phyloP scores from a whole-genome alignment of 2,329 filamentous ascomycete species.

The Penicillium expansum region DNA sequence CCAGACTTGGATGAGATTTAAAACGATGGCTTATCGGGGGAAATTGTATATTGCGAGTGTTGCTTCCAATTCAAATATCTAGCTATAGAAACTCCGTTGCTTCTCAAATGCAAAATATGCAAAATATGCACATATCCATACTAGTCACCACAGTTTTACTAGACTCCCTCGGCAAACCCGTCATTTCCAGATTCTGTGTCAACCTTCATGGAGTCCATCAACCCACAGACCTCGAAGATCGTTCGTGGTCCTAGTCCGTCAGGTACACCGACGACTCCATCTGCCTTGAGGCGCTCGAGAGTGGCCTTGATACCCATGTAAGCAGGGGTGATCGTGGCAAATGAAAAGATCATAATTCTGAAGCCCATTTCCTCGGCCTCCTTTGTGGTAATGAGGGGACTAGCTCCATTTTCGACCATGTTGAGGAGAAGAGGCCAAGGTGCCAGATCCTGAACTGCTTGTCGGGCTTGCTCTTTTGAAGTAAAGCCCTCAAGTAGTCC shows the following conservation, averaged over 20 bases:
- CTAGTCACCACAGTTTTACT: background rate
- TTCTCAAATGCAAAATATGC: background rate
- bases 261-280: slow-evolving; percentile 35
- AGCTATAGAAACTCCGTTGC: background rate
- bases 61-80: background rate
- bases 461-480: slow-evolving; percentile 35
- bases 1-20: background rate
- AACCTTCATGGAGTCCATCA: slow-evolving; percentile 41
- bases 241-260: slow-evolving; percentile 34
- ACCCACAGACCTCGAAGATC: slow-evolving; percentile 42
- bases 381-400: slow-evolving; percentile 37
- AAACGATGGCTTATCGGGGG: no score
- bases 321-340: slow-evolving; percentile 37
- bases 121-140: background rate
- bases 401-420: slow-evolving; percentile 45
- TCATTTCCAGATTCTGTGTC: slow-evolving; percentile 39
- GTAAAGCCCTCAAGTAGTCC: slow-evolving; percentile 44
- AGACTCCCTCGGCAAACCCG: slow-evolving; percentile 31
- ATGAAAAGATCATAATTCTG: slow-evolving; percentile 45
- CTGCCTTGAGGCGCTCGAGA: slow-evolving; percentile 34
- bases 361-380: slow-evolving; percentile 44
- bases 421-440: slow-evolving; percentile 44
- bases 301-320: slow-evolving; percentile 37
- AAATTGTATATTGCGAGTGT: background rate
- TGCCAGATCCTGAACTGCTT: slow-evolving; percentile 38